Base-by-base conservation (phyloP, 176 grass and related monocot genomes). In the Oryza nivara region DNA sequence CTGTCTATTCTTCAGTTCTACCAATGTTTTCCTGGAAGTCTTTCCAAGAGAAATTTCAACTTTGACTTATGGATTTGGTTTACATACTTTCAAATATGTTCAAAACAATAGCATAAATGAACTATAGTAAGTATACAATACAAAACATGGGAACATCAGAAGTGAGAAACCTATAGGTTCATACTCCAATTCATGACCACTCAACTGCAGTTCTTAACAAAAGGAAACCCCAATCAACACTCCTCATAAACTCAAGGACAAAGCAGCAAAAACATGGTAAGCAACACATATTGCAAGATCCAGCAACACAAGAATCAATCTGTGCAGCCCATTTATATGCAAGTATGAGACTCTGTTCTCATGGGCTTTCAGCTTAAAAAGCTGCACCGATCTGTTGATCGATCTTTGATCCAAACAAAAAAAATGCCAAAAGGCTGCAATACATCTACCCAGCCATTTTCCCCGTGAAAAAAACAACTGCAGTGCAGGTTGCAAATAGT, bases 21-120 rank as follows among this genome's bases (percentile, higher is more conserved):
- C 40, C n/a, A 12, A 11, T 63, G 47, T 68, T 74, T 88, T 36
- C 38, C 65, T 75, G 63, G 65, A n/a, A 84, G 58, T 28, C 9
- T 26, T 25, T 61, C 4, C n/a, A 83, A 38, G 17, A 74, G 1
- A 80, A 83, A 68, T 4, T 17, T 32, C 26, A 79, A 67, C 56
- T 17, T 20, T 40, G 7, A 13, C 11, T 45, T 46, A 36, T 38
- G 17, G 11, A 16, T 44, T 83, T 67, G 6, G 16, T 77, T 88
- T 82, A 3, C 17, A 77, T 5, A 25, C 11, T 17, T 70, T 68
- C n/a, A 65, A 34, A 26, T 68, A n/a, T 3, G 11, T 2, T 20
- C 28, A 10, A 66, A 68, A 17, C 6, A 35, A 63, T 36, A 12
- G 3, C 48, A 56, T 6, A 56, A 19, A 45, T 67, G n/a, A 19